A percentile compares a stretch with the other conserved stretches of the same genome.
Conservation (phyloP, 176 grass and related monocot species). For the Carex cristatella region DNA sequence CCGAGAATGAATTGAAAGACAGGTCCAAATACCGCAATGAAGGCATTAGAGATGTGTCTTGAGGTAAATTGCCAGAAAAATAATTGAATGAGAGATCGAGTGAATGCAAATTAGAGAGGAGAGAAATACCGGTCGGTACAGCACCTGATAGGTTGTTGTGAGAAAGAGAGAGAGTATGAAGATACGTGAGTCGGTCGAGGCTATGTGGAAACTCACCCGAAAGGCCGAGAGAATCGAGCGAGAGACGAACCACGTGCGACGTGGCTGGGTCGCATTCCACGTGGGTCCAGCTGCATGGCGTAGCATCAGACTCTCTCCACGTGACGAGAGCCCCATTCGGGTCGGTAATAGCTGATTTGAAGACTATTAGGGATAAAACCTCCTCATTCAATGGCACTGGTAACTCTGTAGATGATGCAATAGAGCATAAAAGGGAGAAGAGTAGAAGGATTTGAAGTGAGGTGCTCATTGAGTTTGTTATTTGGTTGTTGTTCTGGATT, state of each 20-base stretch:
- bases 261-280: conserved; percentile 81
- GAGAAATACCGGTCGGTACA: conserved; percentile 54
- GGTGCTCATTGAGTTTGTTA: not conserved
- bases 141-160: conserved; percentile 76
- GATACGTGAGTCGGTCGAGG: conserved; percentile 67
- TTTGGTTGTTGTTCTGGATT: not conserved
- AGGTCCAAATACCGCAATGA: conserved; percentile 59
- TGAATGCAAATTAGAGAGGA: conserved; percentile 47
- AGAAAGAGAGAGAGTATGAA: conserved; percentile 55
- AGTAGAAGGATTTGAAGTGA: conserved; percentile 4
- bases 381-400: conserved; percentile 82
- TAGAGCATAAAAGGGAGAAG: not conserved
- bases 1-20: conserved; percentile 66
- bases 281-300: conserved; percentile 65
- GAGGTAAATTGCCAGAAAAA: conserved; percentile 65
- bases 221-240: conserved; percentile 53
- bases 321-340: conserved; percentile 43
- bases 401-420: conserved; percentile 5
- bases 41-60: conserved; percentile 39
- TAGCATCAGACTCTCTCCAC: conserved; percentile 72
- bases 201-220: conserved; percentile 60
- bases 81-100: conserved; percentile 80
- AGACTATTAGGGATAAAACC: conserved; percentile 72
- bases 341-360: conserved; percentile 54
- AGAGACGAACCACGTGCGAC: conserved; percentile 60